Conservation (phyloP, 2,329 filamentous ascomycete species). For the Diaporthe longicolla region DNA sequence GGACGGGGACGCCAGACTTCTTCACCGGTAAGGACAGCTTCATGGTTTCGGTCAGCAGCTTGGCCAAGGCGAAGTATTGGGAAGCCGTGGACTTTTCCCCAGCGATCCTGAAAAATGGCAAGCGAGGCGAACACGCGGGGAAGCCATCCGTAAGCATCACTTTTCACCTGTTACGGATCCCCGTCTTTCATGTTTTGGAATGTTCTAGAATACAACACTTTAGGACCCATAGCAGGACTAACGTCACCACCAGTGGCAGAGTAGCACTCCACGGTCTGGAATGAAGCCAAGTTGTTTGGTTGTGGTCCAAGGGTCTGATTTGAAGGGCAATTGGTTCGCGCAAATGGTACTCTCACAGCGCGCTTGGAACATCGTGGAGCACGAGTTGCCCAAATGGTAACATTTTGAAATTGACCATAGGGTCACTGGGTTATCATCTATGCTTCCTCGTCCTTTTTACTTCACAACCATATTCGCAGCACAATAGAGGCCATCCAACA, state of each 20-base stretch:
- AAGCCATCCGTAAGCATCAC: no score
- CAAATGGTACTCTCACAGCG: slow-evolving; percentile 26
- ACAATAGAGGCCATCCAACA: background rate
- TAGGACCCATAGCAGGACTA: no score
- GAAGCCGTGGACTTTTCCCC: slow-evolving; percentile 54
- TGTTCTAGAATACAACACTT: no score
- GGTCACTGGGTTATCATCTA: background rate
- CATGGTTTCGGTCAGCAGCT: slow-evolving; percentile 26
- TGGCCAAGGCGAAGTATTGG: slow-evolving; percentile 52
- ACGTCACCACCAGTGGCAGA: no score
- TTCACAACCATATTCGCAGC: background rate
- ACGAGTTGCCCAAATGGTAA: slow-evolving; percentile 12
- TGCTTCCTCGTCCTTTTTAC: no score
- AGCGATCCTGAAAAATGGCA: slow-evolving; percentile 41
- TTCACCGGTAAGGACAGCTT: slow-evolving; percentile 22
- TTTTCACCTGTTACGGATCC: no score
- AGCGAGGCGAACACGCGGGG: background rate
- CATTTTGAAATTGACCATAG: background rate
- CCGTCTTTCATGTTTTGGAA: no score
- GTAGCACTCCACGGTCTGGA: slow-evolving; percentile 20
- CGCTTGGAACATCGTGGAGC: slow-evolving; percentile 4
- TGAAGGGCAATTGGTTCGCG: slow-evolving; percentile 24
- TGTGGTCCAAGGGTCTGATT: slow-evolving; percentile 29
- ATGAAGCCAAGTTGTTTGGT: slow-evolving; percentile 32
- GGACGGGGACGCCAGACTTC: slow-evolving; percentile 12